Base-by-base conservation (phyloP, 306 rosid species). In the Corylus heterophylla region DNA sequence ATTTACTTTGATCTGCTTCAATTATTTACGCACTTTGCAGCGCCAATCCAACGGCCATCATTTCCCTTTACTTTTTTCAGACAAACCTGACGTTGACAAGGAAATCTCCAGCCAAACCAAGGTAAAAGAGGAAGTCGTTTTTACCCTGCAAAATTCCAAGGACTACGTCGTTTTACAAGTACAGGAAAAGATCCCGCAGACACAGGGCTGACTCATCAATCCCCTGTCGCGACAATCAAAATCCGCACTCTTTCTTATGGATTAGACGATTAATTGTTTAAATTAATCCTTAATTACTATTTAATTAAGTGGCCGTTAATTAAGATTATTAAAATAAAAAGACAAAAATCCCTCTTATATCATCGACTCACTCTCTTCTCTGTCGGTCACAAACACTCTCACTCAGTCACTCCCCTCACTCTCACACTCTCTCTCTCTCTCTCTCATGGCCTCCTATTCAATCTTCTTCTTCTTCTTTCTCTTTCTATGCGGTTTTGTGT, bases 351-450 rank as follows among this genome's bases (percentile, higher is more conserved):
- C 79, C 22, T 12, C 79, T 52, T 87, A 85, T 88, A 83, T 69
- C 54, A 82, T 69, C 54, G 74, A 29, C 63, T 49, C 58, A 5
- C 55, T 17, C 22, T 7, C 6, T 27, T 12, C 45, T 47, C 81
- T 17, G 76, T 69, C 63, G 5, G 78, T 47, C 77, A 72, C 80
- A 37, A 80, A 25, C 83, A 39, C 76, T 52, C 62, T 25, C 76
- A 18, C 58, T 80, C 82, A 6, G 25, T 35, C 52, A 64, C 75
- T 72, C 29, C 12, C 20, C 73, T 66, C 42, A 74, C 81, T 8
- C 72, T 66, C 84, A 85, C 80, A 54, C 69, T 18, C 78, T 18
- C 64, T 78, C 83, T 69, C 83, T 3, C 59, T 80, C 83, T 69
- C 83, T 4, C 64, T 61, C 17, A 55, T 20, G 16, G 35, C 77